Evolutionary conservation across 768 basidiomycete species (phyloP).

Genomic region (Kwoniella sp.): DNA sequence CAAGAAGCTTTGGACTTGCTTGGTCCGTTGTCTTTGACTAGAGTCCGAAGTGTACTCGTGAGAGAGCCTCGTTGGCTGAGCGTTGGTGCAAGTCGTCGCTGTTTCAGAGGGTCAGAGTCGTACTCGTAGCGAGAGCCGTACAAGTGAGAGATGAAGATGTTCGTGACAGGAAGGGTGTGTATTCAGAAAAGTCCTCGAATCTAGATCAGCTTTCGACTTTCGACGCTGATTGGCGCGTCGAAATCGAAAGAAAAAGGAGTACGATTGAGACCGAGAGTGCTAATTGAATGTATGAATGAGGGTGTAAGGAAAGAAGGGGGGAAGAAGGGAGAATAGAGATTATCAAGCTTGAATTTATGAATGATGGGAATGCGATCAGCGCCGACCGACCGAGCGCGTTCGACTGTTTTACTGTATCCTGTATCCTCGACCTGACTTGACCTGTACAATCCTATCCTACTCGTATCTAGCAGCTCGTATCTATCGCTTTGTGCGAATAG

Average conservation of each 20-base stretch:
- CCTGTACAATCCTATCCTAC: background rate
- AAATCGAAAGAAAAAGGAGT: background rate
- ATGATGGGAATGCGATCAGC: background rate
- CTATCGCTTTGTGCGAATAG: background rate
- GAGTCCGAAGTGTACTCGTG: too few species aligned
- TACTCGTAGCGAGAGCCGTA: too few species aligned
- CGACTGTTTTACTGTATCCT: too few species aligned
- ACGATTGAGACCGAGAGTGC: background rate
- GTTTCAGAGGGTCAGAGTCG: too few species aligned
- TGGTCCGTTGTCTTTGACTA: too few species aligned
- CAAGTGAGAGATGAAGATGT: background rate
- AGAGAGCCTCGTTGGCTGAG: too few species aligned
- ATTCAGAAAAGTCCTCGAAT: background rate
- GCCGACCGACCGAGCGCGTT: too few species aligned
- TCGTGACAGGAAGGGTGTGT: background rate
- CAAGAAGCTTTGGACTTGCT: too few species aligned
- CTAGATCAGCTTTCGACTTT: background rate
- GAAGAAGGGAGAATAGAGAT: background rate
- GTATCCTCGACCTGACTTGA: too few species aligned
- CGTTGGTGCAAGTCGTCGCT: too few species aligned
- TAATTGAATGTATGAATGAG: background rate
- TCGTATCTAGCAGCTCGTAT: background rate
- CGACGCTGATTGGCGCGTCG: background rate
- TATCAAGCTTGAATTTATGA: conserved; percentile 3
- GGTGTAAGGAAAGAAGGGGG: background rate